phyloP scores from a whole-genome alignment of 2,329 filamentous ascomycete genomes.

The Arthroderma sp. region DNA sequence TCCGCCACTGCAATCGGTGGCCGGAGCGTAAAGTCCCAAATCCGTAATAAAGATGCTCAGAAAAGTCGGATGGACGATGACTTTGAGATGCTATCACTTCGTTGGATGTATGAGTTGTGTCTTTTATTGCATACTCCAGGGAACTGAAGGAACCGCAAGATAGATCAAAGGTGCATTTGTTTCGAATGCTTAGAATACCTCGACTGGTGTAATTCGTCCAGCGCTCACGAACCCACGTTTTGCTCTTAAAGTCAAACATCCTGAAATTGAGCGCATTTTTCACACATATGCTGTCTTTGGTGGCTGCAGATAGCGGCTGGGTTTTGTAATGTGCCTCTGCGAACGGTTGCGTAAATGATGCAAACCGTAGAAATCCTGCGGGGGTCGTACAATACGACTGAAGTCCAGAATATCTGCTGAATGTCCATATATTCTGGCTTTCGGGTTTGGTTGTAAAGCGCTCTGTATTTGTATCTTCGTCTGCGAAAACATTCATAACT shows the following conservation, averaged over 20 bases:
- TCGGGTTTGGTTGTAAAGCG: neutral
- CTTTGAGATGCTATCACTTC: slow-evolving; percentile 38
- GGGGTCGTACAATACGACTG: slow-evolving; percentile 2
- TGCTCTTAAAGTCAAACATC: slow-evolving; percentile 9
- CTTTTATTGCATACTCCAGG: slow-evolving; percentile 7
- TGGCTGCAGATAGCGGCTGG: slow-evolving; percentile 8
- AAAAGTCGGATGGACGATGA: slow-evolving; percentile 36
- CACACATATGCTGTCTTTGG: neutral
- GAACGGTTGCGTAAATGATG: slow-evolving; percentile 3
- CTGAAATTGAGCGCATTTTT: neutral
- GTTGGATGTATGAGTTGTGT: slow-evolving; percentile 30
- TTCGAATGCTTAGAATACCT: slow-evolving; percentile 4
- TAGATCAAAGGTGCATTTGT: neutral
- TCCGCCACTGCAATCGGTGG: slow-evolving; percentile 40
- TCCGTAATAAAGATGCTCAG: slow-evolving; percentile 42
- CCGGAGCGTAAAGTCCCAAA: slow-evolving; percentile 40
- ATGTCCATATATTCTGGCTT: neutral
- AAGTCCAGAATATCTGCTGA: neutral
- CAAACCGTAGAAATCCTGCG: neutral
- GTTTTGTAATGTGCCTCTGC: slow-evolving; percentile 3
- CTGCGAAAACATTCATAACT: neutral
- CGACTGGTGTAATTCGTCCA: neutral
- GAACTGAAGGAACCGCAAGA: slow-evolving; percentile 18
- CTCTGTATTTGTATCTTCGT: no score
- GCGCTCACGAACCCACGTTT: slow-evolving; percentile 11